Percentiles rank a stretch among this genome's conserved stretches.
Conservation (phyloP, 768 basidiomycete species). For the Pulveroboletus sp. region DNA sequence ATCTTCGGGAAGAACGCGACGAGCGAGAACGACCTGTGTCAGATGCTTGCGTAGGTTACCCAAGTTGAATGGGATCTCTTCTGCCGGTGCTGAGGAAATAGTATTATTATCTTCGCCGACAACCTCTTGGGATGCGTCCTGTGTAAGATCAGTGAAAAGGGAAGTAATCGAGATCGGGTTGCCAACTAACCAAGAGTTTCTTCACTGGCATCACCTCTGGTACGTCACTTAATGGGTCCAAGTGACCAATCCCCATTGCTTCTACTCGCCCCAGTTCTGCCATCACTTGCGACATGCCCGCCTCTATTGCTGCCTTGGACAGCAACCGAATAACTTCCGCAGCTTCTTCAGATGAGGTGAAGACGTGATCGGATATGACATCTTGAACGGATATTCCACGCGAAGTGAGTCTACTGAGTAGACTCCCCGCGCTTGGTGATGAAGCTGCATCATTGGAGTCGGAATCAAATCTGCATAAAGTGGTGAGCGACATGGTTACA, state of each 20-base stretch:
- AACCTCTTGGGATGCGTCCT: slow-evolving; percentile 18
- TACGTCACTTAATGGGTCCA: slow-evolving; percentile 46
- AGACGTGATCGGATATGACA: slow-evolving; percentile 54
- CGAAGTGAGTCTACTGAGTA: slow-evolving; percentile 44
- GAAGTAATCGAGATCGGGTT: neutral
- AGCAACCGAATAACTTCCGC: slow-evolving; percentile 50
- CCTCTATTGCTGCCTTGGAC: slow-evolving; percentile 55
- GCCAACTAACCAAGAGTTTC: slow-evolving; percentile 37
- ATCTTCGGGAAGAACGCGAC: slow-evolving; percentile 61
- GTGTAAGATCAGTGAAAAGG: neutral
- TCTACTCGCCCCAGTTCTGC: slow-evolving; percentile 54
- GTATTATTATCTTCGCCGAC: slow-evolving; percentile 18
- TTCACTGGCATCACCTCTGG: slow-evolving; percentile 62
- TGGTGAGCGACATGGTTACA: slow-evolving; percentile 10
- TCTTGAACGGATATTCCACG: slow-evolving; percentile 46
- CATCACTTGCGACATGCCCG: slow-evolving; percentile 47
- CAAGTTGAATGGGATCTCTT: slow-evolving; percentile 70
- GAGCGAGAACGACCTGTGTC: slow-evolving; percentile 54
- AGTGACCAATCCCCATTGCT: slow-evolving; percentile 34
- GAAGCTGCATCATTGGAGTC: slow-evolving; percentile 23
- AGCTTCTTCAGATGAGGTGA: slow-evolving; percentile 53
- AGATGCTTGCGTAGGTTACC: slow-evolving; percentile 67
- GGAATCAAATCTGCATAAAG: slow-evolving; percentile 34
- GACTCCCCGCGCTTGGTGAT: slow-evolving; percentile 17
- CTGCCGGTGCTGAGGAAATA: slow-evolving; percentile 15